These are phyloP conservation scores for Thalassiosira ordinaria DNA, from an alignment of 352 stramenopile genomes.

Conservation along the genomic window DNA sequence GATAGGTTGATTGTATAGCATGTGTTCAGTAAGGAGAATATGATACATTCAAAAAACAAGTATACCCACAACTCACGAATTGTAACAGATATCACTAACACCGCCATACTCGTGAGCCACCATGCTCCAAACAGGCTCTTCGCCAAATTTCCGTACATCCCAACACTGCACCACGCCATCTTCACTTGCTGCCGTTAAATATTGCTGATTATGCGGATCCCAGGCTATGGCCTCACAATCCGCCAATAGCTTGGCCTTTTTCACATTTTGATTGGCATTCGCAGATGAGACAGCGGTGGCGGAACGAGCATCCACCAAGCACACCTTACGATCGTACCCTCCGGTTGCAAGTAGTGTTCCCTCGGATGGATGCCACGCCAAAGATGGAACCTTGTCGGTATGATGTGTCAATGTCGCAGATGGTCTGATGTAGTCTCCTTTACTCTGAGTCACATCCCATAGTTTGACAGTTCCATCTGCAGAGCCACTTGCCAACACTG, in stretches of 20 bases:
- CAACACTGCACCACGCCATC: conserved; percentile 93
- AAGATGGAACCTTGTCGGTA: conserved; percentile 97
- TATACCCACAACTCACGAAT: conserved; percentile 74
- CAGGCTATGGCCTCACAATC: conserved; percentile 91
- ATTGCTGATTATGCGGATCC: conserved; percentile 92
- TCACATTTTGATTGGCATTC: conserved; percentile 49
- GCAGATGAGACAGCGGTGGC: conserved; percentile 13
- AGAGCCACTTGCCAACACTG: conserved; percentile 97
- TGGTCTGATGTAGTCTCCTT: conserved; percentile 89
- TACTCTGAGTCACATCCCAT: conserved; percentile 86
- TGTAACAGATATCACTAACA: conserved; percentile 85
- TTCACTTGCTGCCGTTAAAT: conserved; percentile 93
- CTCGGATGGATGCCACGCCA: conserved; percentile 96
- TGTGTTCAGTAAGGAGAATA: background rate
- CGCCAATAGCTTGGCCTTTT: conserved; percentile 70
- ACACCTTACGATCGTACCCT: conserved; percentile 93
- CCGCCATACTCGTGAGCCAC: conserved; percentile 90
- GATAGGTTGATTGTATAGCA: conserved; percentile 4
- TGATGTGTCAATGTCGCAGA: conserved; percentile 98
- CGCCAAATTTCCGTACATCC: conserved; percentile 94
- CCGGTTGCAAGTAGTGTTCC: conserved; percentile 95
- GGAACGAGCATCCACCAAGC: conserved; percentile 91
- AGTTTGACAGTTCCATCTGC: conserved; percentile 98
- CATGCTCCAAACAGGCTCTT: conserved; percentile 91
- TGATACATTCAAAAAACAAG: conserved; percentile 18